Evolutionary conservation across 495 filamentous ascomycete species (phyloP).

Genomic region (Penicillium roqueforti): DNA sequence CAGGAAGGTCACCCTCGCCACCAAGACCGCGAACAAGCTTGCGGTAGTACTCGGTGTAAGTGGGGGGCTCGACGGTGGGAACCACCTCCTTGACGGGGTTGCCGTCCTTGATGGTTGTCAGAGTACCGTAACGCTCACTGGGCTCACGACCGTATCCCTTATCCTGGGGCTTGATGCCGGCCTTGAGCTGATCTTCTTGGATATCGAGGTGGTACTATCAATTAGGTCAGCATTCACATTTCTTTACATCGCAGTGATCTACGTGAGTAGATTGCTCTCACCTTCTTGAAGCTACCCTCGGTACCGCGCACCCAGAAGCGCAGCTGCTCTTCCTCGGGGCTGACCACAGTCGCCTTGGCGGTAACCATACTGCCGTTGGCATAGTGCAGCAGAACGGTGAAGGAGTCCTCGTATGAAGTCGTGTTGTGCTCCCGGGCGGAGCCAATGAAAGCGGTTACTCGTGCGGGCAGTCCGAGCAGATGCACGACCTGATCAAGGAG

Average conservation of each 20-base stretch:
- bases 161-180: slow-evolving; percentile 61
- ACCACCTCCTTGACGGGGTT: slow-evolving; percentile 41
- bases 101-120: slow-evolving; percentile 44
- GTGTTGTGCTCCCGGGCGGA: slow-evolving; percentile 57
- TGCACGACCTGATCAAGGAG: slow-evolving; percentile 76
- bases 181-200: slow-evolving; percentile 78
- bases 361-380: slow-evolving; percentile 54
- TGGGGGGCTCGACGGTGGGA: slow-evolving; percentile 63
- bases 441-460: slow-evolving; percentile 63
- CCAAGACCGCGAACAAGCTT: slow-evolving; percentile 62
- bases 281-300: slow-evolving; percentile 77
- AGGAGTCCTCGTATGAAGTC: slow-evolving; percentile 61
- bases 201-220: slow-evolving; percentile 61
- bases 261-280: slow-evolving; percentile 8
- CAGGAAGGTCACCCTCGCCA: slow-evolving; percentile 61
- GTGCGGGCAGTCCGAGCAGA: slow-evolving; percentile 70
- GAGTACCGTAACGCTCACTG: slow-evolving; percentile 45
- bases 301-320: slow-evolving; percentile 79
- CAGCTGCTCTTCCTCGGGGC: slow-evolving; percentile 65
- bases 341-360: slow-evolving; percentile 66
- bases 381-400: slow-evolving; percentile 68
- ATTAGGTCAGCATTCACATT: neutral
- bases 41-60: slow-evolving; percentile 70
- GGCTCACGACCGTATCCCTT: slow-evolving; percentile 64
- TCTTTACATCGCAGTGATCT: neutral